A percentile compares a stretch with the other conserved stretches of the same genome.
These are phyloP conservation scores for Fusarium sp. DNA, from an alignment of 2,329 filamentous ascomycete species.

Conservation along the genomic window DNA sequence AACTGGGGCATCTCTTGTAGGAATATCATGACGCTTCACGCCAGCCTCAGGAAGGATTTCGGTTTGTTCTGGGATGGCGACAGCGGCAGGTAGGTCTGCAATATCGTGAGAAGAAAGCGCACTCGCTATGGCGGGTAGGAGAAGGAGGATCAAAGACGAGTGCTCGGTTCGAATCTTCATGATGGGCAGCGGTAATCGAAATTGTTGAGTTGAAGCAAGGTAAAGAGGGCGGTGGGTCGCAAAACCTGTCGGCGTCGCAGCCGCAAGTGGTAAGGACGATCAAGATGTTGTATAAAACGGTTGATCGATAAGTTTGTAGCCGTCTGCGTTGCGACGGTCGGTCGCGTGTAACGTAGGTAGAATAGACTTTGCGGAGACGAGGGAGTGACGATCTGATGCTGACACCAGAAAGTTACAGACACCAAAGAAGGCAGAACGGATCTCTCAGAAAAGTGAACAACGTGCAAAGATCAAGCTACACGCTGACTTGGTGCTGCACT, in stretches of 20 bases:
- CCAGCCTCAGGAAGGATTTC: constrained; percentile 45
- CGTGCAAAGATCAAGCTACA: constrained; percentile 10
- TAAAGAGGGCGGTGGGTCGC: constrained; percentile 12
- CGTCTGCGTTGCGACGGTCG: constrained; percentile 30
- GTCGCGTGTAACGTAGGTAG: constrained; percentile 36
- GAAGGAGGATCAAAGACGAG: constrained; percentile 70
- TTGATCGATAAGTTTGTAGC: constrained; percentile 13
- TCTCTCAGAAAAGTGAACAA: not conserved
- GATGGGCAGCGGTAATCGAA: constrained; percentile 44
- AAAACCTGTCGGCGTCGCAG: constrained; percentile 25
- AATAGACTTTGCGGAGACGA: constrained; percentile 33
- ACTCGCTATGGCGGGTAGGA: constrained; percentile 67
- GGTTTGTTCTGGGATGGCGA: constrained; percentile 45
- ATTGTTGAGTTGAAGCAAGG: not conserved
- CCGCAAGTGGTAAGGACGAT: constrained; percentile 18
- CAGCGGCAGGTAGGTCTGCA: constrained; percentile 42
- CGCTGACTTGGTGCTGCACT: constrained; percentile 8
- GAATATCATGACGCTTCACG: constrained; percentile 55
- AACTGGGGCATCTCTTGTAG: constrained; percentile 83
- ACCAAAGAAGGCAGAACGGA: constrained; percentile 4
- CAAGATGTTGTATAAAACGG: constrained; percentile 5
- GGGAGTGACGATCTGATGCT: constrained; percentile 22
- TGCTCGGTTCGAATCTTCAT: constrained; percentile 72
- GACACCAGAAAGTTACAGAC: constrained; percentile 14
- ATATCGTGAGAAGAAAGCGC: constrained; percentile 55